Base-by-base conservation (phyloP, 1,139 yeast genomes). In the Hyphopichia khmerensis region DNA sequence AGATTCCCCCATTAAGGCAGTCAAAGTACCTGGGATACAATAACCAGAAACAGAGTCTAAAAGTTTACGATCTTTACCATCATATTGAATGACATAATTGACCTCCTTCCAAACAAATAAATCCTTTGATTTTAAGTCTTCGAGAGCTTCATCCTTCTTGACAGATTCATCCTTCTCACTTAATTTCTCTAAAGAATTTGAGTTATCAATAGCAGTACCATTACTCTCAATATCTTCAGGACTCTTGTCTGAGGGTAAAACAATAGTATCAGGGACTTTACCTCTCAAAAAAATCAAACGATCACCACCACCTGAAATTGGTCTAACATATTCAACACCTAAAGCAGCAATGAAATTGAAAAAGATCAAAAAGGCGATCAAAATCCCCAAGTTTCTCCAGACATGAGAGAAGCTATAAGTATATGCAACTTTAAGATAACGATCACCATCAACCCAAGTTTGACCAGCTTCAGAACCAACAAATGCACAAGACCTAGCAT, bases 311-410 rank as follows among this genome's bases (percentile, higher is more conserved):
- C 87, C 89, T 66, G 81, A 78, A 17, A 87, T 81, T 59, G 90
- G 88, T 55, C 82, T 84, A 56, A 84, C 83, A 48, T 65, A 65
- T 65, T 85, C 91, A 47, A 83, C 78, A 47, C 81, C 72, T 8
- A 70, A 38, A 53, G 87, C 61, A 55, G 85, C 83, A 15, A 80
- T 68, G 36, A 53, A 53, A 42, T 83, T 64, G 62, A 85, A 83
- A 60, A 82, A 74, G 18, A 80, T 39, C 23, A 68, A 63, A 56
- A 76, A 86, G 1, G 72, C 87, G 45, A 83, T 44, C 33, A 76
- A 65, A 50, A 89, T 83, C 57, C 96, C 96, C 50, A 82, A 79
- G 57, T 89, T 84, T 67, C 96, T 81, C 96, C 96, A 89, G 55
- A 77, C 74, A 60, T 86, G 87, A 4, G 63, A 45, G 48, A 72